Percentiles rank a stretch among this genome's conserved stretches.
Evolutionary conservation across 2,329 filamentous ascomycete species (phyloP).

Genomic region (Beauveria sp.): DNA sequence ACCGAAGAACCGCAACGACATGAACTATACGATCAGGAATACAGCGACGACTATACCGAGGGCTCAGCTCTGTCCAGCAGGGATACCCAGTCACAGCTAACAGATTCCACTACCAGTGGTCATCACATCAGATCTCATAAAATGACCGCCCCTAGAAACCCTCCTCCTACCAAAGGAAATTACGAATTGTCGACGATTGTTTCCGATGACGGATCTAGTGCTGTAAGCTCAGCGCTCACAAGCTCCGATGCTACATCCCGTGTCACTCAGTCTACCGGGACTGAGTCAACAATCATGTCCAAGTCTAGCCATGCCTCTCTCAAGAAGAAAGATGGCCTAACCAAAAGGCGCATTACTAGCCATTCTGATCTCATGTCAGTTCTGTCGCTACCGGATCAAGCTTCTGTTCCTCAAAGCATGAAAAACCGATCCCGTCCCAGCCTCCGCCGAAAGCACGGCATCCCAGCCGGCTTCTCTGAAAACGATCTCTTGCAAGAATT

Average conservation of each 20-base stretch:
- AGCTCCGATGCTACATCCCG: constrained; percentile 45
- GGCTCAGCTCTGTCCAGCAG: constrained; percentile 15
- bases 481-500: constrained; percentile 75
- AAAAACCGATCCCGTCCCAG: constrained; percentile 71
- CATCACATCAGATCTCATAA: constrained; percentile 13
- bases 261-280: constrained; percentile 41
- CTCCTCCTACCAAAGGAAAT: constrained; percentile 46
- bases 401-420: constrained; percentile 48
- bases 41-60: constrained; percentile 18
- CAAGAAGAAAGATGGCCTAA: constrained; percentile 33
- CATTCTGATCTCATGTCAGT: constrained; percentile 94
- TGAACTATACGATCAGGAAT: constrained; percentile 19
- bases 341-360: constrained; percentile 75
- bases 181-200: constrained; percentile 52
- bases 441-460: constrained; percentile 64
- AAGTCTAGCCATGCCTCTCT: constrained; percentile 38
- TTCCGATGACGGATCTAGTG: constrained; percentile 42
- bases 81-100: constrained; percentile 11
- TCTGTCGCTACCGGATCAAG: constrained; percentile 62
- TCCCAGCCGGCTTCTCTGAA: constrained; percentile 59
- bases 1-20: constrained; percentile 36
- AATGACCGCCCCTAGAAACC: constrained; percentile 27
- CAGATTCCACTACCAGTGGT: not conserved
- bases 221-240: constrained; percentile 16
- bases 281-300: constrained; percentile 43